phyloP scores from a whole-genome alignment of 352 stramenopile species.

The Phytophthora citricola region DNA sequence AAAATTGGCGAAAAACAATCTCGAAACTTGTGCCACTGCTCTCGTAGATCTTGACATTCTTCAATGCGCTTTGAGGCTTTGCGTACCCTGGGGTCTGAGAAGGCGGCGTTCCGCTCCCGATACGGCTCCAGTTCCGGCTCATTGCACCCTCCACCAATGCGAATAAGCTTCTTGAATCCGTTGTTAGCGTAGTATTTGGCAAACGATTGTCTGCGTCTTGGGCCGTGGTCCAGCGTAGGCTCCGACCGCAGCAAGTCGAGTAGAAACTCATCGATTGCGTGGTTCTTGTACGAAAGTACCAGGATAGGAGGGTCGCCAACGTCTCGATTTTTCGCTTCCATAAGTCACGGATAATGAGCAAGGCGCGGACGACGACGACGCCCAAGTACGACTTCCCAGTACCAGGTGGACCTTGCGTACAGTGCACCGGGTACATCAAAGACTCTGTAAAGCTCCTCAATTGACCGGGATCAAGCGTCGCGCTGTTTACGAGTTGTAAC shows the following conservation, averaged over 20 bases:
- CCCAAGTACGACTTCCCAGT: slow-evolving; percentile 93
- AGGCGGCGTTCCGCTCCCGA: slow-evolving; percentile 41
- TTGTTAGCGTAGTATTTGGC: slow-evolving; percentile 31
- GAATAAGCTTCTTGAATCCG: slow-evolving; percentile 57
- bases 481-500: slow-evolving; percentile 45
- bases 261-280: slow-evolving; percentile 89
- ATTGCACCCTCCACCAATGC: slow-evolving; percentile 71
- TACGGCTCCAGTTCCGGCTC: slow-evolving; percentile 63
- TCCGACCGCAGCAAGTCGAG: slow-evolving; percentile 75
- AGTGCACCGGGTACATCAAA: slow-evolving; percentile 81
- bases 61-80: slow-evolving; percentile 40
- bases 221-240: slow-evolving; percentile 35
- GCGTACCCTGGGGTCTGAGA: slow-evolving; percentile 35
- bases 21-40: slow-evolving; percentile 47
- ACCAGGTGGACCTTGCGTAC: slow-evolving; percentile 88
- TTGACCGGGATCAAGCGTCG: slow-evolving; percentile 75
- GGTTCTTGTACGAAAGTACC: slow-evolving; percentile 90
- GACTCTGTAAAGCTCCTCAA: slow-evolving; percentile 79
- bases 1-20: slow-evolving; percentile 41
- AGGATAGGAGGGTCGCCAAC: slow-evolving; percentile 81
- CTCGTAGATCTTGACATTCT: slow-evolving; percentile 33
- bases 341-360: slow-evolving; percentile 74
- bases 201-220: slow-evolving; percentile 14
- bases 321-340: slow-evolving; percentile 71
- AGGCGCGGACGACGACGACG: slow-evolving; percentile 79